phyloP scores from a whole-genome alignment of 257 asterid species.

The Echites panduratus region DNA sequence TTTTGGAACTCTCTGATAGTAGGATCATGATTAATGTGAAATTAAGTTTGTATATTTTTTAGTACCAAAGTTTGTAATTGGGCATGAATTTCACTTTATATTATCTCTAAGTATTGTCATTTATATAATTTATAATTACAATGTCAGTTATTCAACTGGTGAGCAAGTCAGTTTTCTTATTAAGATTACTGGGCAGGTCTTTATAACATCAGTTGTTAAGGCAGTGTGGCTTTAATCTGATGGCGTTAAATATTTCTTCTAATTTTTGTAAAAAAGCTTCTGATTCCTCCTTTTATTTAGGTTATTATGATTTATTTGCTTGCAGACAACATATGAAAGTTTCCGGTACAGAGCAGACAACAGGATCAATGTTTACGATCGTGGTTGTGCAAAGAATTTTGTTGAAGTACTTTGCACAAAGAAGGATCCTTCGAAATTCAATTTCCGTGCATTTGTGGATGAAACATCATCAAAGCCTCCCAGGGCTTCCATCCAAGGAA shows the following conservation, averaged over 20 bases:
- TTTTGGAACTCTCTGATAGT: no score
- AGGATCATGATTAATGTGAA: no score
- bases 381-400: constrained; percentile 29
- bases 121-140: no score
- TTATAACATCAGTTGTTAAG: neutral
- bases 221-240: neutral
- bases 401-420: constrained; percentile 36
- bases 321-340: constrained; percentile 66
- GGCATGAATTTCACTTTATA: no score
- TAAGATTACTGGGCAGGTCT: no score
- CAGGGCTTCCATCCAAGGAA: constrained; percentile 12
- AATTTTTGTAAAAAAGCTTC: neutral
- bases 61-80: no score
- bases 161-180: no score
- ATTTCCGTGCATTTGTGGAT: constrained; percentile 25
- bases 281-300: neutral
- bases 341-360: constrained; percentile 37
- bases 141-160: no score
- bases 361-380: constrained; percentile 31
- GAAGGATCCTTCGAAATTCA: constrained; percentile 25
- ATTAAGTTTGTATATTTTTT: no score
- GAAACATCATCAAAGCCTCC: constrained; percentile 22
- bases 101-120: no score
- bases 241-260: neutral
- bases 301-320: constrained; percentile 3